These are phyloP conservation scores for Teratosphaeria nubilosa DNA, from an alignment of 2,329 filamentous ascomycete genomes.

Conservation along the genomic window DNA sequence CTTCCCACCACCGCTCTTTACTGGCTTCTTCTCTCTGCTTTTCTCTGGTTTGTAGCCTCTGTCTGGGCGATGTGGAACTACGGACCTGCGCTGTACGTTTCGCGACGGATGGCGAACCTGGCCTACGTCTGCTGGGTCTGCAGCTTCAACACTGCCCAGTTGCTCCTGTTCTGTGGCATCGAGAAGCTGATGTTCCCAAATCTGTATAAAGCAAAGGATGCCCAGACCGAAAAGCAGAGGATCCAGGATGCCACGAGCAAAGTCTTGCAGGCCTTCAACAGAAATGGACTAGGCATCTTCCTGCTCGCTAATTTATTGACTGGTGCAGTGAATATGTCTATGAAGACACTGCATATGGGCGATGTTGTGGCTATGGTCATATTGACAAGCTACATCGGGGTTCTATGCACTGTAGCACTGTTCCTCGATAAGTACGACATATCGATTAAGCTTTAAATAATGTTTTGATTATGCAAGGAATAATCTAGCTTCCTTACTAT, in stretches of 20 bases:
- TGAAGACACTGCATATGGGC: slow-evolving; percentile 68
- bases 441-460: slow-evolving; percentile 55
- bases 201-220: slow-evolving; percentile 49
- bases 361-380: slow-evolving; percentile 60
- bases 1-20: slow-evolving; percentile 18
- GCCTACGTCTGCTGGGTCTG: slow-evolving; percentile 88
- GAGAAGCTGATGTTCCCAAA: slow-evolving; percentile 71
- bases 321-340: slow-evolving; percentile 75
- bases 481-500: too few relatives aligned
- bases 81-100: slow-evolving; percentile 67
- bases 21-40: slow-evolving; percentile 54
- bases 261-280: slow-evolving; percentile 75
- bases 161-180: slow-evolving; percentile 66
- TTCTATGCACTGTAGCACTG: slow-evolving; percentile 58
- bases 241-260: slow-evolving; percentile 64
- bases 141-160: slow-evolving; percentile 80
- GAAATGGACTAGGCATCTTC: slow-evolving; percentile 79
- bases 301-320: slow-evolving; percentile 82
- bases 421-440: slow-evolving; percentile 55
- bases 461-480: not conserved
- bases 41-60: slow-evolving; percentile 62
- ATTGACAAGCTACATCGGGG: slow-evolving; percentile 59
- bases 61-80: slow-evolving; percentile 57
- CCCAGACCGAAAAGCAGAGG: slow-evolving; percentile 51
- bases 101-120: slow-evolving; percentile 80